Conservation (phyloP, 2,329 filamentous ascomycete species). For the Penicillium glabrum region DNA sequence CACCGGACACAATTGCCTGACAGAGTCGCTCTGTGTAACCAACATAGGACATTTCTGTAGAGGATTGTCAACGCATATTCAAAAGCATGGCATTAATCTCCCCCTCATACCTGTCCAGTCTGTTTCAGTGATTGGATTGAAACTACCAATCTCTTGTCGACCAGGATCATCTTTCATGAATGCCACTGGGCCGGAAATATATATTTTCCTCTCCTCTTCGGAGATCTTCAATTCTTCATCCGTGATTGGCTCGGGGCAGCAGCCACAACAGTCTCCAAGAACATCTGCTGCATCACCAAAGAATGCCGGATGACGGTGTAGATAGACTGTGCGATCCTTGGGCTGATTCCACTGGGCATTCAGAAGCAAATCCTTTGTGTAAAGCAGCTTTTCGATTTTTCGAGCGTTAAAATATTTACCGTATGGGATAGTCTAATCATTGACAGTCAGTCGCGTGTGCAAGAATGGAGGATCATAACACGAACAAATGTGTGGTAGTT, state of each 20-base stretch:
- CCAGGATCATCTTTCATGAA: conserved; percentile 83
- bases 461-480: conserved; percentile 45
- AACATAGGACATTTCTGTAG: conserved; percentile 76
- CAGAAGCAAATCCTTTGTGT: conserved; percentile 75
- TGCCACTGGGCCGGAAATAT: conserved; percentile 69
- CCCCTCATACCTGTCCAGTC: conserved; percentile 66
- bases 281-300: conserved; percentile 75
- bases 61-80: background rate
- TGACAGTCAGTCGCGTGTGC: background rate
- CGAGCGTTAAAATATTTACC: conserved; percentile 38
- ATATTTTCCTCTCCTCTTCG: conserved; percentile 71
- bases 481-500: conserved; percentile 75
- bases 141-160: conserved; percentile 69
- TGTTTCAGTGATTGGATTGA: conserved; percentile 76
- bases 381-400: conserved; percentile 76
- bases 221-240: conserved; percentile 70
- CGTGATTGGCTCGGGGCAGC: conserved; percentile 68
- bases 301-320: conserved; percentile 84
- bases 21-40: conserved; percentile 75
- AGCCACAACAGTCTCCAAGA: conserved; percentile 77
- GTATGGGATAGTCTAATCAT: conserved; percentile 36
- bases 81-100: background rate
- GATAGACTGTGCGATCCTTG: conserved; percentile 70
- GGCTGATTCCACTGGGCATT: conserved; percentile 85
- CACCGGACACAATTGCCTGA: conserved; percentile 74